These are phyloP conservation scores for Scedosporium apiospermum DNA, from an alignment of 2,329 filamentous ascomycete genomes.

Conservation along the genomic window DNA sequence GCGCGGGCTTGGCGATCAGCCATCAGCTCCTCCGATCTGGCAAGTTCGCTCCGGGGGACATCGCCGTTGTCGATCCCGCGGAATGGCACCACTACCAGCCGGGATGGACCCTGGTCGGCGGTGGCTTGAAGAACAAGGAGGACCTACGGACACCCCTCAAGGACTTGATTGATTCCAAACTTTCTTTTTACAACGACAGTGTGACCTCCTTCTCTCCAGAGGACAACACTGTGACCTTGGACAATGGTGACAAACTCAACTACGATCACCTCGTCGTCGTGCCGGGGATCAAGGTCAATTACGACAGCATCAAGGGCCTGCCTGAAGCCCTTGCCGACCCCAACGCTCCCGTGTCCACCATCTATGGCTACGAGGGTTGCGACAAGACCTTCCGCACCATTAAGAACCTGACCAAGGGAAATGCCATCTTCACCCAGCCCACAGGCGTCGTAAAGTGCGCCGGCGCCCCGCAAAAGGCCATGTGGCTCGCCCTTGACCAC, in stretches of 20 bases:
- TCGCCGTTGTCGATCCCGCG: conserved; percentile 55
- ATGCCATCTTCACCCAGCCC: conserved; percentile 51
- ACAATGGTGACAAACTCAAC: conserved; percentile 42
- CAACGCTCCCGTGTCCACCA: conserved; percentile 40
- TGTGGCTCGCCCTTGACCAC: conserved; percentile 52
- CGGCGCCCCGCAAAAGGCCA: conserved; percentile 50
- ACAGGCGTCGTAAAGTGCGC: conserved; percentile 51
- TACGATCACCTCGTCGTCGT: conserved; percentile 59
- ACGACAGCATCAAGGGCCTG: conserved; percentile 42
- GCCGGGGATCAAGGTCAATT: conserved; percentile 45
- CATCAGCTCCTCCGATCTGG: conserved; percentile 56
- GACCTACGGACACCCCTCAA: conserved; percentile 42
- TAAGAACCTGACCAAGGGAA: conserved; percentile 35
- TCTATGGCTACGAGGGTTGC: conserved; percentile 46
- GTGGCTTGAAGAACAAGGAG: conserved; percentile 53
- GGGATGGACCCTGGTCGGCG: conserved; percentile 60
- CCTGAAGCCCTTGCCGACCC: conserved; percentile 42
- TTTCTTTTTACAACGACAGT: conserved; percentile 48
- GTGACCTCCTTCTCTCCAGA: conserved; percentile 44
- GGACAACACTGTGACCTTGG: conserved; percentile 45
- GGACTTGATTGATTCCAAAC: conserved; percentile 45
- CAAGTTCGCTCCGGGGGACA: conserved; percentile 47
- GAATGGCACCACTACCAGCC: conserved; percentile 59
- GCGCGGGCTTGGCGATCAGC: conserved; percentile 54
- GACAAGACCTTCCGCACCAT: conserved; percentile 43